phyloP scores from a whole-genome alignment of 2,329 filamentous ascomycete species.

The Achaetomium macrosporum region DNA sequence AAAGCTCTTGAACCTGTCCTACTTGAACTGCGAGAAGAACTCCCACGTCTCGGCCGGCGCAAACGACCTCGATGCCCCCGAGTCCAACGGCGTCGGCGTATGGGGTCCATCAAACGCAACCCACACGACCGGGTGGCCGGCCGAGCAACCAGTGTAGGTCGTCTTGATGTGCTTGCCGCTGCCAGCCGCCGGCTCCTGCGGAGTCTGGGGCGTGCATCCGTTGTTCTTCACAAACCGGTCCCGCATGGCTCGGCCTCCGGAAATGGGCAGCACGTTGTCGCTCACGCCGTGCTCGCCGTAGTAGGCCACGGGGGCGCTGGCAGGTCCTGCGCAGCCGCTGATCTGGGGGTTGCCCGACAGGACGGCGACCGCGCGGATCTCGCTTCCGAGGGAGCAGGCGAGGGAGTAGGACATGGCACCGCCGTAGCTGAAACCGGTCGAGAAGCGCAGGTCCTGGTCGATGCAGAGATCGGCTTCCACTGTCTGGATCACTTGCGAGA shows the following conservation, averaged over 20 bases:
- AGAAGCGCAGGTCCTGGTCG: conserved; percentile 36
- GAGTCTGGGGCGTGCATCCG: conserved; percentile 5
- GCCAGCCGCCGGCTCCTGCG: not conserved
- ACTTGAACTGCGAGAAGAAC: conserved; percentile 10
- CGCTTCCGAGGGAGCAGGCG: conserved; percentile 35
- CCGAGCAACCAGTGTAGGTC: not conserved
- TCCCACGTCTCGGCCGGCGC: conserved; percentile 2
- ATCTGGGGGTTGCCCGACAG: conserved; percentile 13
- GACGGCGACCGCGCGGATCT: conserved; percentile 34
- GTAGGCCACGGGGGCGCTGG: conserved; percentile 17
- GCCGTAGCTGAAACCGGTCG: conserved; percentile 41
- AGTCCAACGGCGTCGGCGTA: not conserved
- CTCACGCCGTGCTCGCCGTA: conserved; percentile 18
- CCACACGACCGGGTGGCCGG: conserved; percentile 2
- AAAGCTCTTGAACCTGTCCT: too few relatives aligned
- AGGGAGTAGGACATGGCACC: conserved; percentile 38
- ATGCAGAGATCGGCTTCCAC: conserved; percentile 38
- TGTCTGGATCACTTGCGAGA: conserved; percentile 34
- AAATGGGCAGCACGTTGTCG: conserved; percentile 15
- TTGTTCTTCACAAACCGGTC: conserved; percentile 19
- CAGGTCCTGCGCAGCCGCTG: conserved; percentile 15
- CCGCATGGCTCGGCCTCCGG: conserved; percentile 16
- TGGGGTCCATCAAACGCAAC: conserved; percentile 2
- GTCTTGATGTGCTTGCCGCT: not conserved
- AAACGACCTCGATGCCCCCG: not conserved